A percentile compares a stretch with the other conserved stretches of the same genome.
phyloP scores from a whole-genome alignment of 306 rosid species.

The Trifolium repens region DNA sequence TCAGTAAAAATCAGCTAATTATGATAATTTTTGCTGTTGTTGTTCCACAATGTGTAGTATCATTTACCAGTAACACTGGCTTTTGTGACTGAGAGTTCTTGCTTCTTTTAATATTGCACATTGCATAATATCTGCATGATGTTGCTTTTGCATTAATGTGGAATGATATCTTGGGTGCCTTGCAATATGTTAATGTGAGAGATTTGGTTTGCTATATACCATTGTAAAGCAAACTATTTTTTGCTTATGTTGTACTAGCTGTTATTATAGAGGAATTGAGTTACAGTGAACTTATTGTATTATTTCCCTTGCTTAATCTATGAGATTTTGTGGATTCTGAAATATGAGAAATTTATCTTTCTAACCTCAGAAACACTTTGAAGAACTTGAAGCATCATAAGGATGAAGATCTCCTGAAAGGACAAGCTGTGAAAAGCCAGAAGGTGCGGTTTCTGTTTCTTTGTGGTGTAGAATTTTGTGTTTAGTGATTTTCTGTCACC shows the following conservation, averaged over 20 bases:
- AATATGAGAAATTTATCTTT: conserved; percentile 24
- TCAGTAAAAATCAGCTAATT: not conserved
- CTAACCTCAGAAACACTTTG: conserved; percentile 60
- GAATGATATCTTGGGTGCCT: not conserved
- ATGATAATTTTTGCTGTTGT: not conserved
- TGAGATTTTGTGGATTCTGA: conserved; percentile 21
- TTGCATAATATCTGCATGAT: conserved; percentile 9
- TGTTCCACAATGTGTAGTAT: conserved; percentile 8
- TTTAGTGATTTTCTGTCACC: not conserved
- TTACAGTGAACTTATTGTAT: not conserved
- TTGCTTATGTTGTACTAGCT: no score
- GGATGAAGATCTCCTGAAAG: conserved; percentile 86
- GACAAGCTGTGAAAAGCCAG: conserved; percentile 86
- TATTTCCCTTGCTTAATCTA: conserved; percentile 14
- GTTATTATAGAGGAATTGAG: not conserved
- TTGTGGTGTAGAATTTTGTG: not conserved
- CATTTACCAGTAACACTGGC: not conserved
- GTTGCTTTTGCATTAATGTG: conserved; percentile 14
- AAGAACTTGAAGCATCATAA: conserved; percentile 79
- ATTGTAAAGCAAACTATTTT: no score
- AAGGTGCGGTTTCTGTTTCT: conserved; percentile 57
- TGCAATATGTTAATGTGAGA: conserved; percentile 24
- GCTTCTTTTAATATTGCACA: conserved; percentile 3
- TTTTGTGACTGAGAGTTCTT: not conserved
- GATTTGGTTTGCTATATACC: conserved; percentile 7